A percentile compares a stretch with the other conserved stretches of the same genome.
These are phyloP conservation scores for Micractinium sp. DNA, from an alignment of 139 green algal species.

Conservation along the genomic window DNA sequence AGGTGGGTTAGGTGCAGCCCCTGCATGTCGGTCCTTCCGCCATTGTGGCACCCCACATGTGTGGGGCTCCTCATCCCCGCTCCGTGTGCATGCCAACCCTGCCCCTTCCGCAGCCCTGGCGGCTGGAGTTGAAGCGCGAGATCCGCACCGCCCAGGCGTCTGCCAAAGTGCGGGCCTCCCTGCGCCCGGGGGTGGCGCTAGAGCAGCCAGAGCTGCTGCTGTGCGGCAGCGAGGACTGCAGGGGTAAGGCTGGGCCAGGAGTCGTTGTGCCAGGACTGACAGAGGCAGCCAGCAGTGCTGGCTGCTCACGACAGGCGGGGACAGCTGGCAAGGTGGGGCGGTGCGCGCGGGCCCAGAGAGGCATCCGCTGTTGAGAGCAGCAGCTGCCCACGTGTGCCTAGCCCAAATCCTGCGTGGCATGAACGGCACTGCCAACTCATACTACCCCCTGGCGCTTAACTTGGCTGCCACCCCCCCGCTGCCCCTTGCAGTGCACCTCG, in stretches of 20 bases:
- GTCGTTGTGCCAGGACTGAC: not conserved
- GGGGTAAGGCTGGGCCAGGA: not conserved
- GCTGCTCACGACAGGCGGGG: not conserved
- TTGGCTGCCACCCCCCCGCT: not conserved
- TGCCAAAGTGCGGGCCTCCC: slow-evolving; percentile 6
- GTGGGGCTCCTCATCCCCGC: no score
- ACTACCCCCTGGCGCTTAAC: not conserved
- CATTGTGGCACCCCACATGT: no score
- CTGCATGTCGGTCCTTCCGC: no score
- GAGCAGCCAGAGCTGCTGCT: slow-evolving; percentile 24
- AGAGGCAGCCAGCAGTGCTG: not conserved
- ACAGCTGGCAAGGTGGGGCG: no score
- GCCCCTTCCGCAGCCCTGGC: not conserved
- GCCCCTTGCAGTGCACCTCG: not conserved
- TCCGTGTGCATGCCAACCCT: no score
- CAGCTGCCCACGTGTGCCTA: no score
- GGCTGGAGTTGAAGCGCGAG: not conserved
- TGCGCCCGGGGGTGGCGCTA: not conserved
- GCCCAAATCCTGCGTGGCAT: no score
- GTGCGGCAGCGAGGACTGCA: slow-evolving; percentile 13
- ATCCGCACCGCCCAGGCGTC: not conserved
- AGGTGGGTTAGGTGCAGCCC: no score
- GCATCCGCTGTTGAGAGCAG: no score
- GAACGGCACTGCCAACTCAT: no score
- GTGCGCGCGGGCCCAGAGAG: no score